A percentile compares a stretch with the other conserved stretches of the same genome.
phyloP scores from a whole-genome alignment of 2,329 filamentous ascomycete genomes.

The Neonectria punicea region DNA sequence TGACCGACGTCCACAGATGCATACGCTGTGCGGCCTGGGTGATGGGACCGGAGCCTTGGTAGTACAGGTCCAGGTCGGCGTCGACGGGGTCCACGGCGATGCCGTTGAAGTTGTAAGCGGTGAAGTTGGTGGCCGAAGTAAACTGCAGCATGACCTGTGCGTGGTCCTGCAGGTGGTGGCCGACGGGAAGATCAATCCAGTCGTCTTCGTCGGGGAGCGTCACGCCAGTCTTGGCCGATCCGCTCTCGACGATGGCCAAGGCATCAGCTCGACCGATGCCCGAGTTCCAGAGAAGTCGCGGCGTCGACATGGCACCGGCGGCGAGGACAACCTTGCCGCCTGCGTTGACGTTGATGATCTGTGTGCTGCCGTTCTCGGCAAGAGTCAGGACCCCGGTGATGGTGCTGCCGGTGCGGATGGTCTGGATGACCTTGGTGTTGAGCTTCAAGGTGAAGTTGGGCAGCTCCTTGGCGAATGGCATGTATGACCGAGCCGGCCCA shows the following conservation, averaged over 20 bases:
- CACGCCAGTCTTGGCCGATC: slow-evolving; percentile 55
- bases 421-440: slow-evolving; percentile 71
- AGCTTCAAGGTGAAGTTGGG: slow-evolving; percentile 74
- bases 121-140: slow-evolving; percentile 38
- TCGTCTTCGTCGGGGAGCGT: slow-evolving; percentile 60
- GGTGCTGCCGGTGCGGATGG: slow-evolving; percentile 69
- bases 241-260: slow-evolving; percentile 59
- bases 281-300: slow-evolving; percentile 42
- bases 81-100: slow-evolving; percentile 29
- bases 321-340: slow-evolving; percentile 67
- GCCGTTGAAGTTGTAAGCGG: slow-evolving; percentile 38
- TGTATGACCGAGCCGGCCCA: slow-evolving; percentile 77
- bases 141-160: slow-evolving; percentile 51
- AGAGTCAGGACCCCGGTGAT: slow-evolving; percentile 72
- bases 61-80: slow-evolving; percentile 39
- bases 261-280: slow-evolving; percentile 73
- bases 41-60: slow-evolving; percentile 41
- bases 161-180: slow-evolving; percentile 67
- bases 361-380: slow-evolving; percentile 58
- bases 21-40: slow-evolving; percentile 43
- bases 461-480: slow-evolving; percentile 68
- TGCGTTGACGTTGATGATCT: slow-evolving; percentile 42
- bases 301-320: slow-evolving; percentile 62
- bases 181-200: slow-evolving; percentile 68
- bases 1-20: slow-evolving; percentile 40